Evolutionary conservation across 495 filamentous ascomycete genomes (phyloP).

Genomic region (Podospora sp.): DNA sequence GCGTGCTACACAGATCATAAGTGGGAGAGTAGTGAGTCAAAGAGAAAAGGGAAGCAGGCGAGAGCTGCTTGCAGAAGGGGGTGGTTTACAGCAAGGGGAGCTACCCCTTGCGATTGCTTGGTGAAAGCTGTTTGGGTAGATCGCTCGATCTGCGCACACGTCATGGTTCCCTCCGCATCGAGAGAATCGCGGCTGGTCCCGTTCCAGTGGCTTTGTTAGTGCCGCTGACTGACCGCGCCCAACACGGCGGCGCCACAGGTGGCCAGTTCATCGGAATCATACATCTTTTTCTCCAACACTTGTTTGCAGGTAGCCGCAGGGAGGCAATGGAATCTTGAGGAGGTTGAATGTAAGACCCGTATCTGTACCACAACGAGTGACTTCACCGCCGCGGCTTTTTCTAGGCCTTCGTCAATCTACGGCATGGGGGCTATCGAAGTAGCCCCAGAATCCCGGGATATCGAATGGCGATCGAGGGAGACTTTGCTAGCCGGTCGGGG

Average conservation of each 20-base stretch:
- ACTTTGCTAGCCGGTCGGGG: conserved; percentile 49
- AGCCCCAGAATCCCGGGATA: conserved; percentile 58
- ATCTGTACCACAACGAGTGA: conserved; percentile 87
- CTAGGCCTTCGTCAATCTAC: conserved; percentile 65
- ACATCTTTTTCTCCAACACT: neutral
- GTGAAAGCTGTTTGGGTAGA: conserved; percentile 3
- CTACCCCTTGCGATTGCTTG: conserved; percentile 18
- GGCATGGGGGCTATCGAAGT: conserved; percentile 57
- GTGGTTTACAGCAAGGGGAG: neutral
- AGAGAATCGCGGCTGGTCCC: conserved; percentile 17
- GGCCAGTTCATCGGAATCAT: neutral
- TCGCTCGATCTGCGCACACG: conserved; percentile 32
- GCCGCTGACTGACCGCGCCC: conserved; percentile 2
- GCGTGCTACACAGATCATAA: neutral
- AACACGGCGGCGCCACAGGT: neutral
- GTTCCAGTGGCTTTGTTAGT: conserved; percentile 32
- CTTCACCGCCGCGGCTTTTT: conserved; percentile 85
- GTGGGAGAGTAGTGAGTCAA: conserved; percentile 1
- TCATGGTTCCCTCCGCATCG: conserved; percentile 29
- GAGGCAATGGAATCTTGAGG: conserved; percentile 3
- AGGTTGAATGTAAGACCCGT: conserved; percentile 75
- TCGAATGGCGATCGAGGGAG: conserved; percentile 50
- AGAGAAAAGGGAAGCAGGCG: neutral
- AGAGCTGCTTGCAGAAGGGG: neutral
- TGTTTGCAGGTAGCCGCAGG: neutral